Percentiles rank a stretch among this genome's conserved stretches.
phyloP scores from a whole-genome alignment of 768 basidiomycete genomes.

The Calocera cornea region DNA sequence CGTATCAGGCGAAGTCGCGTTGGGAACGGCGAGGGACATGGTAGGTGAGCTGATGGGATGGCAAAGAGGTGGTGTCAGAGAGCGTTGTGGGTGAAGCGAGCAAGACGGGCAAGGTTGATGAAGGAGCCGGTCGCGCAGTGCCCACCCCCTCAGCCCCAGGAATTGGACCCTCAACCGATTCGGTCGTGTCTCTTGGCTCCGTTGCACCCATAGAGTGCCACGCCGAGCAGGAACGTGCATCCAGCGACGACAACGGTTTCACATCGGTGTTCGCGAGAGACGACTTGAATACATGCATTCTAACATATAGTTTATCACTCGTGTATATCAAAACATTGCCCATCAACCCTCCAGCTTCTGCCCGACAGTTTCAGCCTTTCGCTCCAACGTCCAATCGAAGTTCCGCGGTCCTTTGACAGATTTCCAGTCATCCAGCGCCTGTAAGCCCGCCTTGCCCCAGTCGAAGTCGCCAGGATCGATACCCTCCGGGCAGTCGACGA shows the following conservation, averaged over 20 bases:
- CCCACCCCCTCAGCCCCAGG: background rate
- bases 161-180: background rate
- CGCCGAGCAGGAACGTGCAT: background rate
- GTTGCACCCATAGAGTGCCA: background rate
- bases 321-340: background rate
- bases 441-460: slow-evolving; percentile 62
- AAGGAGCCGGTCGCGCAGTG: background rate
- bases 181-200: background rate
- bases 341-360: background rate
- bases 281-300: background rate
- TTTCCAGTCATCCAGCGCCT: slow-evolving; percentile 51
- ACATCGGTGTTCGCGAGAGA: background rate
- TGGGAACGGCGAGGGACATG: background rate
- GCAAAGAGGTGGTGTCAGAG: background rate
- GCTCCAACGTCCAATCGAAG: slow-evolving; percentile 13
- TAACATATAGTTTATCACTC: background rate
- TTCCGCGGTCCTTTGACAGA: slow-evolving; percentile 7
- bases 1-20: background rate
- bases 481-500: slow-evolving; percentile 56
- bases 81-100: background rate
- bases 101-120: background rate
- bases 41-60: background rate
- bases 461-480: slow-evolving; percentile 40
- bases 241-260: background rate
- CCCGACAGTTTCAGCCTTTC: background rate